Base-by-base conservation (phyloP, 2,329 filamentous ascomycete species). In the Talaromyces rugulosus region DNA sequence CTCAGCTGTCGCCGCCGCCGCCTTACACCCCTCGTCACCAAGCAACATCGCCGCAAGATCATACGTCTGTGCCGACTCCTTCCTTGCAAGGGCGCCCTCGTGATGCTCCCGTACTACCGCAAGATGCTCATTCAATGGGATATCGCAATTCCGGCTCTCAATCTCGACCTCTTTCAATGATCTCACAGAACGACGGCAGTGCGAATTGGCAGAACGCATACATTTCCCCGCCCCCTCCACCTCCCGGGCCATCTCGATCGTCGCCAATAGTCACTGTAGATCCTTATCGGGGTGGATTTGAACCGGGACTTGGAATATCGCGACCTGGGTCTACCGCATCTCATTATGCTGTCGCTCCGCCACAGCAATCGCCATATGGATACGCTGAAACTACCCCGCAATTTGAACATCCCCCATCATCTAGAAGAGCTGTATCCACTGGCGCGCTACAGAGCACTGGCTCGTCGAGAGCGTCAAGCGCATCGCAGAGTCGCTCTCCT, bases 401-500 rank as follows among this genome's bases (percentile, higher is more conserved):
- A 34, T 62, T 61, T n/a, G 56, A 68, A 36, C 71, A 71, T 23
- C 71, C 78, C 5, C 78, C 78, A 59, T 71, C 72, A 8, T 75
- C 78, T 1, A 75, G 76, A 64, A 74, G 79, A 66, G 79, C 79
- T 28, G 78, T 74, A 23, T 81, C 79, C 47, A 77, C 78, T 16
- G 78, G 78, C 3, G 77, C 78, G 5, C 69, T 77, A 40, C 74
- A 75, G 16, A 72, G 69, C 31, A 75, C 71, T 33, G 66, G 70
- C 12, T 70, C 74, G 30, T 74, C 74, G 31, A 70, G 70, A 51
- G 65, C 71, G 18, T 67, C 71, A 50, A 76, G 74, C 60, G 69
- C 72, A 54, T 70, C 72, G n/a, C 67, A 71, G 28, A 74, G 72
- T 40, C 63, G 65, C 18, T 74, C 74, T 18, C 74, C 73, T 9